A percentile compares a stretch with the other conserved stretches of the same genome.
These are phyloP conservation scores for Sporobolomyces pararoseus DNA, from an alignment of 768 basidiomycete species.

Conservation along the genomic window DNA sequence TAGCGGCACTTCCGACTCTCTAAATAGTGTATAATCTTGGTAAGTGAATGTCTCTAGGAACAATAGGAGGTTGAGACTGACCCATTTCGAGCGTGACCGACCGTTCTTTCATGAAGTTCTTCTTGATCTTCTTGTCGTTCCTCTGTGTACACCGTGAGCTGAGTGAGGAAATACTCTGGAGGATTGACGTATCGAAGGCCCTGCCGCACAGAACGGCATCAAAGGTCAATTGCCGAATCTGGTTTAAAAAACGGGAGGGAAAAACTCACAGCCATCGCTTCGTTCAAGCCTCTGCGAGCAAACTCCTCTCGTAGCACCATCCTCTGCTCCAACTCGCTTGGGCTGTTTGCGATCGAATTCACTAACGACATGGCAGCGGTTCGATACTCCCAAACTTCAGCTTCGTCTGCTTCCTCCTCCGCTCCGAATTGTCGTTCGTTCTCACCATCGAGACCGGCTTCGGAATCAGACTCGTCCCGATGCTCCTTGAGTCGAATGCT, in stretches of 20 bases:
- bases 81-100: conserved; percentile 25
- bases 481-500: conserved; percentile 60
- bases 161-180: conserved; percentile 71
- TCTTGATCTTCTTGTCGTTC: conserved; percentile 88
- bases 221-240: too few relatives aligned
- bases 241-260: background rate
- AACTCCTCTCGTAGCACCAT: conserved; percentile 78
- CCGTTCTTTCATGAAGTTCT: conserved; percentile 66
- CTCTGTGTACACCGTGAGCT: conserved; percentile 75
- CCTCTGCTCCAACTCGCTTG: conserved; percentile 72
- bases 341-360: conserved; percentile 72
- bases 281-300: conserved; percentile 72
- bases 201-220: too few relatives aligned
- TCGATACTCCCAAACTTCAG: conserved; percentile 73
- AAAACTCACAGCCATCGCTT: conserved; percentile 70
- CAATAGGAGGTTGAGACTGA: background rate
- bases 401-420: conserved; percentile 52
- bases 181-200: conserved; percentile 70
- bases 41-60: background rate
- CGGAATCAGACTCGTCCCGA: conserved; percentile 13
- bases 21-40: background rate
- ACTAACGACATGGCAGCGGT: conserved; percentile 70
- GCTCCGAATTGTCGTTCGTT: too few relatives aligned
- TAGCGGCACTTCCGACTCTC: conserved; percentile 55
- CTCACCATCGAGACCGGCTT: background rate